These are phyloP conservation scores for Penicillium sp. DNA, from an alignment of 2,329 filamentous ascomycete species.

Conservation along the genomic window DNA sequence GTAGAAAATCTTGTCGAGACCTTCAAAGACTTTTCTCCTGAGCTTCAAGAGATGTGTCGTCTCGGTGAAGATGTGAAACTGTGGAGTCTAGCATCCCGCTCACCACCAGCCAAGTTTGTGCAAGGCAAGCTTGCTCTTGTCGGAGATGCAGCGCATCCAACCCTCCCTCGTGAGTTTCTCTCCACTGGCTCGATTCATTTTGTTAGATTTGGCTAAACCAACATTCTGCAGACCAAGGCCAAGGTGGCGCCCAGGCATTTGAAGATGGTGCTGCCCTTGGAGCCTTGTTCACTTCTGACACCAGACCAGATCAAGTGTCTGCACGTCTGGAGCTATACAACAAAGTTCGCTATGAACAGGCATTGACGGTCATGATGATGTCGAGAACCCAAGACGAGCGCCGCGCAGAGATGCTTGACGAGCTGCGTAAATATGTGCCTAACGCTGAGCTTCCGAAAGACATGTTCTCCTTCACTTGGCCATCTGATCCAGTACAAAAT, in stretches of 20 bases:
- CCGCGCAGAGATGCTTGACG: conserved; percentile 13
- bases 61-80: conserved; percentile 22
- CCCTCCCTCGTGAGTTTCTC: conserved; percentile 15
- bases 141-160: conserved; percentile 25
- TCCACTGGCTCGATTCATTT: background rate
- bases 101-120: conserved; percentile 13
- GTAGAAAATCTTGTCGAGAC: background rate
- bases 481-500: background rate
- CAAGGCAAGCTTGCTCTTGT: conserved; percentile 19
- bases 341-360: conserved; percentile 15
- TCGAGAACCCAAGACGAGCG: conserved; percentile 15
- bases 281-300: conserved; percentile 27
- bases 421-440: conserved; percentile 1
- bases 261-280: conserved; percentile 41
- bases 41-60: conserved; percentile 14
- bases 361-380: conserved; percentile 26
- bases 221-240: conserved; percentile 38
- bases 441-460: background rate
- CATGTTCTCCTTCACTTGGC: background rate
- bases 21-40: conserved; percentile 6
- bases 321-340: conserved; percentile 15
- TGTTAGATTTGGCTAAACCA: no score
- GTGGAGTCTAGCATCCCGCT: conserved; percentile 19
- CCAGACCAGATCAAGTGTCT: background rate
- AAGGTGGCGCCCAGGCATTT: conserved; percentile 39